These are phyloP conservation scores for Papiliotrema flavescens DNA, from an alignment of 1,284 basidiomycete genomes.

Conservation along the genomic window DNA sequence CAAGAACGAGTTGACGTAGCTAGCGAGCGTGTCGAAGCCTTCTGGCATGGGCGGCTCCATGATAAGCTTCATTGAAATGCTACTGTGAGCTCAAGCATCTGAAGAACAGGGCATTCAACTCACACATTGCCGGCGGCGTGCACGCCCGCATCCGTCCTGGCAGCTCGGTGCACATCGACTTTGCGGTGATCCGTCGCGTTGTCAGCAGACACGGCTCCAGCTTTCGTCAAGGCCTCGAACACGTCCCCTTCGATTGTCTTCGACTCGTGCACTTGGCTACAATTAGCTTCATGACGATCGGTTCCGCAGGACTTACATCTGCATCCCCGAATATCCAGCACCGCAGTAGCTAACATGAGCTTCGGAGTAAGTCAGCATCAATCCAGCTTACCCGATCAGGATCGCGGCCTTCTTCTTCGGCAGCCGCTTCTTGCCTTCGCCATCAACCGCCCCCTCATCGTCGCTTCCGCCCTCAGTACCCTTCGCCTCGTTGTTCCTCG, in stretches of 20 bases:
- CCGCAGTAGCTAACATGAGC: constrained; percentile 48
- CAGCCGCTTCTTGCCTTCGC: constrained; percentile 40
- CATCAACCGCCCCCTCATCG: constrained; percentile 13
- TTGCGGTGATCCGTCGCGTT: constrained; percentile 90
- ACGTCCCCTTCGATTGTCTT: constrained; percentile 88
- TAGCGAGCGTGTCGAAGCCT: constrained; percentile 57
- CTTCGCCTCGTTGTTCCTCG: background rate
- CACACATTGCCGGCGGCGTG: constrained; percentile 86
- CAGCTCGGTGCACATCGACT: constrained; percentile 80
- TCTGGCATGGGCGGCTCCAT: constrained; percentile 65
- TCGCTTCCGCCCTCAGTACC: constrained; percentile 1
- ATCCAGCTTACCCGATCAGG: constrained; percentile 54
- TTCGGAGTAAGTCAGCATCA: background rate
- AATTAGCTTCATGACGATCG: background rate
- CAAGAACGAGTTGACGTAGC: constrained; percentile 78
- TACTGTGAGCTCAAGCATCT: constrained; percentile 4
- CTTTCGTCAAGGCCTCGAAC: constrained; percentile 81
- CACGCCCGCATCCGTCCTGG: constrained; percentile 94
- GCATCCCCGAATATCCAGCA: constrained; percentile 79
- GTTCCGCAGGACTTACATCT: constrained; percentile 65
- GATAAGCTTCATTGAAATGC: constrained; percentile 83
- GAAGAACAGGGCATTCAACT: constrained; percentile 1
- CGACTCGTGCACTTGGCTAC: constrained; percentile 48
- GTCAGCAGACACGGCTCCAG: constrained; percentile 86
- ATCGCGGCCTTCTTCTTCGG: constrained; percentile 58